Evolutionary conservation across 768 basidiomycete species (phyloP), one percentile per base, ranked within the genome.

Genomic region (Boletus subparvulus): DNA sequence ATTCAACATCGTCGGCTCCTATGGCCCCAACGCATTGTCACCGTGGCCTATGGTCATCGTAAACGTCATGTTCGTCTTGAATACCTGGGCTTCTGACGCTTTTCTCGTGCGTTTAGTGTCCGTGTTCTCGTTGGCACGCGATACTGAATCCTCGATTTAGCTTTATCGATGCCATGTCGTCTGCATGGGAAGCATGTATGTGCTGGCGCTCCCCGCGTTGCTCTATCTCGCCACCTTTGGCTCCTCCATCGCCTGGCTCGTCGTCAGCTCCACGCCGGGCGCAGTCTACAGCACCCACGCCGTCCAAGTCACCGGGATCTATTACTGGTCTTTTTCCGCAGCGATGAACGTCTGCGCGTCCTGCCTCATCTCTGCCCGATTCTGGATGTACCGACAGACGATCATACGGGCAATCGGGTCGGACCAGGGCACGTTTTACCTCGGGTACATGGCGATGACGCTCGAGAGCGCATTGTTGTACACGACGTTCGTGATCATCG

Each of bases 361-460:
- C 8, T 33, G 14, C 17, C 40, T 67, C 17, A 67, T 67, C 24
- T 46, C 59, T 1, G 16, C 9, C 2, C 58, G 66, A 4, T 55
- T 67, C 11, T 63, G 45, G 61, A 54, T 69, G 40, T 57, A 69
- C 24, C 50, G 64, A 7, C 66, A 40, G 1, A 48, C 64, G 0
- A 39, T 66, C 48, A 41, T 55, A 1, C 33, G 14, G 2, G 59
- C 64, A 0, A 14, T 60, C 46, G 64, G 64, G 2, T 41, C 51
- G 0, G 52, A 42, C 1, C 64, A 63, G 9, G 66, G 61, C 2
- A 17, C 49, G 19, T 66, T 67, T 19, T 66, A 68, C 36, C 43
- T 67, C 37, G 32, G 55, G 3, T 67, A 63, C n/a, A 63, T 69
- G 64, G 55, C 64, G 2, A 63, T 67, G 67, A 63, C 64, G 21